These are phyloP conservation scores for Didymella pinodella DNA, from an alignment of 2,329 filamentous ascomycete genomes.

Conservation along the genomic window DNA sequence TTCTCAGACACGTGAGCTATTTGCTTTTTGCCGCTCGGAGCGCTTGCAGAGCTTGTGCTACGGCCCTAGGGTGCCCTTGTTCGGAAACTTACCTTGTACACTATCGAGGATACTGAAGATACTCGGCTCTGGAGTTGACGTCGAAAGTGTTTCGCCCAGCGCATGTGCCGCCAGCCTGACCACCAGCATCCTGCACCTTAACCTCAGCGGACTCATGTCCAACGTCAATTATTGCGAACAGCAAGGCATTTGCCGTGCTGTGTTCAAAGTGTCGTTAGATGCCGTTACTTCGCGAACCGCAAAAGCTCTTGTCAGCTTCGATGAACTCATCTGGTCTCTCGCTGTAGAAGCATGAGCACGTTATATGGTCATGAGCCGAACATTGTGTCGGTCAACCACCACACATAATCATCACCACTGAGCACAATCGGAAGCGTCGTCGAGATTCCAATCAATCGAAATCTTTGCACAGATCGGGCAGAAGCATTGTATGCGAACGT, in stretches of 20 bases:
- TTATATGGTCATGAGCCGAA: neutral
- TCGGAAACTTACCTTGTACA: neutral
- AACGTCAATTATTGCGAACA: neutral
- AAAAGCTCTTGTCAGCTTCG: neutral
- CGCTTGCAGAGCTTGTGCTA: constrained; percentile 1
- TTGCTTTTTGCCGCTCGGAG: constrained; percentile 13
- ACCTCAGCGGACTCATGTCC: neutral
- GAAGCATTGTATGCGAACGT: neutral
- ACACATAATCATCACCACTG: neutral
- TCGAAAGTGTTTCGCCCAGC: neutral
- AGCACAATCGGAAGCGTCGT: neutral
- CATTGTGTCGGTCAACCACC: neutral
- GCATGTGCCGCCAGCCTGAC: neutral
- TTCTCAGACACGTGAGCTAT: constrained; percentile 6
- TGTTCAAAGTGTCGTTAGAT: neutral
- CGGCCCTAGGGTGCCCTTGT: constrained; percentile 2
- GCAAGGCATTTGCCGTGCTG: neutral
- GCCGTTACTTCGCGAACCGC: neutral
- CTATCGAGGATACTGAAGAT: neutral
- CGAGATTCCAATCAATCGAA: neutral
- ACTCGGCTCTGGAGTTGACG: neutral
- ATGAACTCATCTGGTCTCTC: neutral
- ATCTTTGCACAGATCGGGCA: neutral
- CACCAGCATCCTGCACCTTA: neutral
- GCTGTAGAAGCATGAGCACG: neutral